Base-by-base conservation (phyloP, 805 yeast species). In the Metahyphopichia silvanorum region DNA sequence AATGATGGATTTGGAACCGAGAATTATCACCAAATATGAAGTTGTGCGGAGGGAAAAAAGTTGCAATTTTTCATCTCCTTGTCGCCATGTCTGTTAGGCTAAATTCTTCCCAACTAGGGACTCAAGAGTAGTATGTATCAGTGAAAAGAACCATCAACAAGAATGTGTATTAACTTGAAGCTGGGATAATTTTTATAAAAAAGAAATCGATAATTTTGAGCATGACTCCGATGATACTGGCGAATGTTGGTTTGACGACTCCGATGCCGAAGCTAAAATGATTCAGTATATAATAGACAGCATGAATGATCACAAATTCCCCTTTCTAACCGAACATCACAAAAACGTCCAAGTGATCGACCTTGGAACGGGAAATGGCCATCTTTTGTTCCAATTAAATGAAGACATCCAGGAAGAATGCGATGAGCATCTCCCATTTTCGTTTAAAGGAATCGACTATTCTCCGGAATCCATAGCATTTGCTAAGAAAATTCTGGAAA, bases 351-450 rank as follows among this genome's bases (percentile, higher is more conserved):
- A 60, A 1, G 68, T 89, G 31, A 59, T 85, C 14, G 98, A 91
- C 57, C 63, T 93, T 23, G 99, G 99, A 1, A 89, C 98, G 0
- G 99, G 98, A 1, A 93, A 93, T 57, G 98, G 98, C 0, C 96
- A 87, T 52, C 62, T 93, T 17, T 53, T 93, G 18, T 85, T 91
- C 45, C 74, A 81, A 35, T 53, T 93, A 20, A 49, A 55, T 33
- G 79, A 83, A 32, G 86, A 83, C 33, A 82, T 82, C 0, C 73
- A 76, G 42, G 68, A 71, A 30, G 59, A 52, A 15, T 81, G 79
- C 12, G 57, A 60, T 18, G 14, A 13, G 11, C 57, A 72, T 2
- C 43, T 43, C 1, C 27, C 39, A 4, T 48, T 50, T 27, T 31
- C 38, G 11, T 58, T 44, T 33, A 47, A 42, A 14, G 99, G 99